phyloP scores from a whole-genome alignment of 768 basidiomycete genomes.

The Panaeolus cyanescens region DNA sequence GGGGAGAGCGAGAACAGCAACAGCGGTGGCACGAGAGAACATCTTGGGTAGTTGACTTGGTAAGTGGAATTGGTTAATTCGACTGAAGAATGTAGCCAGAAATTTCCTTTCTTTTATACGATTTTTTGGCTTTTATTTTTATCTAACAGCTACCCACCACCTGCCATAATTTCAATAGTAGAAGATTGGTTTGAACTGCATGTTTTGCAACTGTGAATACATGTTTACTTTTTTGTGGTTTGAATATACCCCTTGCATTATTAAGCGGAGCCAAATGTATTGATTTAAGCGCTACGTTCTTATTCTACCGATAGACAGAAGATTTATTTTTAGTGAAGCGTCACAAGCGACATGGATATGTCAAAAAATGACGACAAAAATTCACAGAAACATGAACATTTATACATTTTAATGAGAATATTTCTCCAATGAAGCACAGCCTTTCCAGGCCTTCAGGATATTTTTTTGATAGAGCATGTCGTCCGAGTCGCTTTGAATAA shows the following conservation, averaged over 20 bases:
- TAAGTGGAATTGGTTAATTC: neutral
- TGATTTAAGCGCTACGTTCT: neutral
- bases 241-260: neutral
- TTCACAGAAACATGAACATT: neutral
- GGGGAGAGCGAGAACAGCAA: conserved; percentile 4
- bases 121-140: neutral
- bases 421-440: neutral
- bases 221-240: neutral
- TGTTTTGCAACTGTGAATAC: neutral
- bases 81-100: neutral
- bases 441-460: no score
- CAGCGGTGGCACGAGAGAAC: conserved; percentile 1
- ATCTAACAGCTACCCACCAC: neutral
- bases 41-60: neutral
- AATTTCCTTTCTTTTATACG: neutral
- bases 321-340: neutral
- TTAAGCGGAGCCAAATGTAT: neutral
- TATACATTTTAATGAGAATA: neutral
- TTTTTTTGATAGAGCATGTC: no score
- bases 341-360: neutral
- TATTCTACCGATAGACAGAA: neutral
- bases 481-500: no score
- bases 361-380: neutral
- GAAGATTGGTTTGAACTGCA: no score
- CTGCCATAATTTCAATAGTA: neutral